Evolutionary conservation across 2,329 filamentous ascomycete species (phyloP).

Genomic region (Hymenoscyphus infarciens): DNA sequence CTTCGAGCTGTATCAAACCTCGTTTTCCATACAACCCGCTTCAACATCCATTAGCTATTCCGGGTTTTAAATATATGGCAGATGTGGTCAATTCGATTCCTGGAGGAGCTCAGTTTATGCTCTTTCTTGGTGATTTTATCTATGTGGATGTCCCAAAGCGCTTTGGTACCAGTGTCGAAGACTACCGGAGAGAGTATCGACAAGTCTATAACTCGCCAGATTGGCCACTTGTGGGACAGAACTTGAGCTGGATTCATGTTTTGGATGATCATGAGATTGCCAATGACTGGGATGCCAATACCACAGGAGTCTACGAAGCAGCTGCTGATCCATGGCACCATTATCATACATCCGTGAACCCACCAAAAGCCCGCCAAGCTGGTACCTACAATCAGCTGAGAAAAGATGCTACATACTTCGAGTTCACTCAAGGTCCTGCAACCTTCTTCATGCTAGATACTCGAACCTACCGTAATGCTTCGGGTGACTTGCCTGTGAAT

Average conservation of each 20-base stretch:
- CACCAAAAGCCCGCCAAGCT: constrained; percentile 59
- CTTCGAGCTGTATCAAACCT: constrained; percentile 88
- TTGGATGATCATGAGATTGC: constrained; percentile 95
- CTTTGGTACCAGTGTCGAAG: constrained; percentile 66
- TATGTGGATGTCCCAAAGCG: constrained; percentile 84
- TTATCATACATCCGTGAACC: constrained; percentile 84
- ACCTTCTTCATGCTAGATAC: constrained; percentile 96
- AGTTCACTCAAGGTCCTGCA: constrained; percentile 84
- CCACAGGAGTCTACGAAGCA: constrained; percentile 65
- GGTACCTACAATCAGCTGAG: constrained; percentile 39
- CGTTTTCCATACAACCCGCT: constrained; percentile 84
- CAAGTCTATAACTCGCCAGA: constrained; percentile 95
- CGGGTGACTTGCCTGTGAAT: constrained; percentile 56
- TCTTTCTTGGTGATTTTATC: constrained; percentile 85
- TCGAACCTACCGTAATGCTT: constrained; percentile 74
- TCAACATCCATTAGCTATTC: constrained; percentile 78
- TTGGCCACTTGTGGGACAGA: constrained; percentile 71
- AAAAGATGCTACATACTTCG: constrained; percentile 73
- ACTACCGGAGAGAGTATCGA: constrained; percentile 88
- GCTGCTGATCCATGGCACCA: constrained; percentile 63
- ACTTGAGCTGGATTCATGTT: constrained; percentile 96
- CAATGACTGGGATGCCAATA: constrained; percentile 87
- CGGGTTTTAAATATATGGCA: constrained; percentile 74
- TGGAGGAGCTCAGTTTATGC: constrained; percentile 67
- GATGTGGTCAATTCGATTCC: constrained; percentile 64